Evolutionary conservation across 192 early-diverging fungal genomes (phyloP), one percentile per base, ranked within the genome.

Genomic region (Coemansia sp.): DNA sequence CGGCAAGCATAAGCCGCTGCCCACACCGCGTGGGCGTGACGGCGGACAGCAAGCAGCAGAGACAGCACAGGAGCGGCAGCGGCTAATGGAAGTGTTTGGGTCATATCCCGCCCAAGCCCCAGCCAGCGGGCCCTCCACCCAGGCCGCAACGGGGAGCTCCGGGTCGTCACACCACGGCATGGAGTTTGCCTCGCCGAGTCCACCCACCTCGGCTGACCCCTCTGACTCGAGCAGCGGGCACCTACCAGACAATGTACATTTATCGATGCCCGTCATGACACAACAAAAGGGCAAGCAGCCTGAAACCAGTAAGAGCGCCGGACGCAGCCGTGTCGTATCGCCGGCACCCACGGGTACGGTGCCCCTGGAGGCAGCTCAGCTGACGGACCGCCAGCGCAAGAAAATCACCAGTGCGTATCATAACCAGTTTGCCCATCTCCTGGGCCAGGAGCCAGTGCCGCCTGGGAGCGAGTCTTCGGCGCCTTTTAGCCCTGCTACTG

Each of bases 161-260:
- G 69, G 77, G 18, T 79, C 77, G 20, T 81, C 73, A 28, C 66
- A 69, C 59, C 71, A 64, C 45, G 68, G 64, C 38, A 52, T 68
- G 14, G 73, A 76, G 37, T 72, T 81, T 35, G 48, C 66, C 9
- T 76, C 78, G 55, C 78, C 78, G 56, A 81, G 72, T 34, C 78
- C 78, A 42, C 78, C 78, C 12, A 65, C 78, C 1, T 81, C 78
- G 9, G 78, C 73, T 18, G 62, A 76, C 55, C 52, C 59, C 20
- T 80, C 78, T 14, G 55, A 73, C 12, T 45, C 63, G 9, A 81
- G 78, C 55, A 75, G 78, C 50, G 73, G 61, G 5, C 72, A 65
- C 3, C 42, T 81, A n/a, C 78, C 78, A 0, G 73, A 76, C 50
- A 72, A 69, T 66, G 68, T 76, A 12, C 66, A 81, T 10, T 50